Conservation (phyloP, 352 stramenopile species). For the Globisporangium solare region DNA sequence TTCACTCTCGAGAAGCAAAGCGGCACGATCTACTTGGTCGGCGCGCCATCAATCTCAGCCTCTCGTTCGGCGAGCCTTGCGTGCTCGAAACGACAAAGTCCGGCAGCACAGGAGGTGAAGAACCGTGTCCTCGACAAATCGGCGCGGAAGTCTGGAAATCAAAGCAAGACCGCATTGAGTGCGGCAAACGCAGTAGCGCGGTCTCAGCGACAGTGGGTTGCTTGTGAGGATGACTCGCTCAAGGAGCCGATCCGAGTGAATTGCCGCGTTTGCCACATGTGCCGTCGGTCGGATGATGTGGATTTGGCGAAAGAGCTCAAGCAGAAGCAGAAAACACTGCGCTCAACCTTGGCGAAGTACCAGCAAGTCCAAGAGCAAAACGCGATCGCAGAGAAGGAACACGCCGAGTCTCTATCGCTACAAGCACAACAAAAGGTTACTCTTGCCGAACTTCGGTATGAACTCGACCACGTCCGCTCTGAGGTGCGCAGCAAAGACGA, state of each 20-base stretch:
- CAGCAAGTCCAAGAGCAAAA: conserved; percentile 19
- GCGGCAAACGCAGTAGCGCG: neutral
- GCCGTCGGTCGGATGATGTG: conserved; percentile 23
- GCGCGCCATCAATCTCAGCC: conserved; percentile 8
- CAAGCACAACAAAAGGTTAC: conserved; percentile 4
- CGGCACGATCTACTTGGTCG: conserved; percentile 13
- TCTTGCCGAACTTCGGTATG: conserved; percentile 4
- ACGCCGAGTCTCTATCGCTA: neutral
- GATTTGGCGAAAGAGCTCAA: conserved; percentile 29
- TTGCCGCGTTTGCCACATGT: conserved; percentile 29
- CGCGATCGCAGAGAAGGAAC: neutral
- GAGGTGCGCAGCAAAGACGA: neutral
- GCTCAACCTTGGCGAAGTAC: conserved; percentile 20
- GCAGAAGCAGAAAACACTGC: conserved; percentile 21
- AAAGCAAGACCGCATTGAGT: neutral
- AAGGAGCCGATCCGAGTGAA: conserved; percentile 1
- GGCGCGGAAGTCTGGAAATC: neutral
- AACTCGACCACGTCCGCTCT: conserved; percentile 1
- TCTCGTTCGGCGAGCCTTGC: no score
- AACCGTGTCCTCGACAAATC: no score
- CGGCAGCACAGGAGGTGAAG: no score
- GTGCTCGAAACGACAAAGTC: no score
- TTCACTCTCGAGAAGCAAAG: conserved; percentile 2
- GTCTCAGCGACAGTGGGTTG: no score
- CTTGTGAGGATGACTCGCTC: no score